Evolutionary conservation across 2,329 filamentous ascomycete genomes (phyloP).

Genomic region (Fusarium staphyleae): DNA sequence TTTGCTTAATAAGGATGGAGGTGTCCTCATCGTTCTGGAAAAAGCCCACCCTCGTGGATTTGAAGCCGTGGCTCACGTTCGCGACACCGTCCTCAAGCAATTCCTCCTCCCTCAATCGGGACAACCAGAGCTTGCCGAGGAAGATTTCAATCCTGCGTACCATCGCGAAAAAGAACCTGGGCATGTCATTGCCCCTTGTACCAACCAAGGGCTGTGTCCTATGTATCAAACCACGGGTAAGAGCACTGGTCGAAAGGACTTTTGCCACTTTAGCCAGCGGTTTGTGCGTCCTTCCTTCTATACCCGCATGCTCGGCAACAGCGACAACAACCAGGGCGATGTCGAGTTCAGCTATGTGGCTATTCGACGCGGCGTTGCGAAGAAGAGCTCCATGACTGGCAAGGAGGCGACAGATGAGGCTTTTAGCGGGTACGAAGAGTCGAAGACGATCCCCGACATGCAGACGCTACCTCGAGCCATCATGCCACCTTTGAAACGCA

Average conservation of each 20-base stretch:
- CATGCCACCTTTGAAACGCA: conserved; percentile 82
- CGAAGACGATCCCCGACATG: conserved; percentile 56
- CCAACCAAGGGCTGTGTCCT: conserved; percentile 85
- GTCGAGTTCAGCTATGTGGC: conserved; percentile 90
- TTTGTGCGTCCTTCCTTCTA: conserved; percentile 86
- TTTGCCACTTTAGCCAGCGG: conserved; percentile 88
- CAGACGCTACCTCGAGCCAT: conserved; percentile 80
- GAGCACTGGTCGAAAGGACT: conserved; percentile 80
- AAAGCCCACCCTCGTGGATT: conserved; percentile 93
- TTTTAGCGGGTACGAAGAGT: conserved; percentile 73
- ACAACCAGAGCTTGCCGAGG: conserved; percentile 42
- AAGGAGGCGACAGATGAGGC: conserved; percentile 67
- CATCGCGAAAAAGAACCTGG: conserved; percentile 62
- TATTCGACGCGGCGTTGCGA: conserved; percentile 74
- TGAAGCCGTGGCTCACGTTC: conserved; percentile 85
- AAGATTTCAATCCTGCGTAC: conserved; percentile 51
- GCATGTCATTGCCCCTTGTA: conserved; percentile 78
- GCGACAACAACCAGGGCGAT: conserved; percentile 84
- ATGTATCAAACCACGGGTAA: conserved; percentile 82
- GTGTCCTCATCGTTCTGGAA: conserved; percentile 85
- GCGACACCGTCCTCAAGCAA: conserved; percentile 77
- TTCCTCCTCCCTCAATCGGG: conserved; percentile 66
- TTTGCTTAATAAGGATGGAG: conserved; percentile 81
- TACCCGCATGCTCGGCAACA: conserved; percentile 74
- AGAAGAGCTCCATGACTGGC: conserved; percentile 52